Percentiles rank a stretch among this genome's conserved stretches.
Conservation (phyloP, 2,329 filamentous ascomycete genomes). For the Exophiala bonariae region DNA sequence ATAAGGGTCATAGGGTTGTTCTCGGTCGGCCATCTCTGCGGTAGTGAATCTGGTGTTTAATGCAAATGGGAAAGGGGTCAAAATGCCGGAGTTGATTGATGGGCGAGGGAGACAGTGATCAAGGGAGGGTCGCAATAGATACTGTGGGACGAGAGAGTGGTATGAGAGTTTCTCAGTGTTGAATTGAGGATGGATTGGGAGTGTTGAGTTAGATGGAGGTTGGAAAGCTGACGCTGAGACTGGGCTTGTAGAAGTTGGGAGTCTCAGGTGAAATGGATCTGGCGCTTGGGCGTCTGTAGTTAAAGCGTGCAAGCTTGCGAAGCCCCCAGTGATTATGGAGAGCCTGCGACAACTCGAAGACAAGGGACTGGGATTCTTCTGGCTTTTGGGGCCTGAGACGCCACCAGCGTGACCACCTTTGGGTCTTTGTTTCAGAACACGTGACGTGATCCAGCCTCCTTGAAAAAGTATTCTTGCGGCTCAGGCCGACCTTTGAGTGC, state of each 20-base stretch:
- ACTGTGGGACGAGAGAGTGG: neutral
- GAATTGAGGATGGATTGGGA: slow-evolving; percentile 11
- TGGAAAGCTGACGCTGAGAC: slow-evolving; percentile 23
- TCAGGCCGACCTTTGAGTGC: too few species aligned
- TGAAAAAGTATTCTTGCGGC: too few species aligned
- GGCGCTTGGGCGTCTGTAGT: slow-evolving; percentile 12
- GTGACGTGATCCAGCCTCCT: slow-evolving; percentile 1
- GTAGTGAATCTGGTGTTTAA: too few species aligned
- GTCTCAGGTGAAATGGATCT: slow-evolving; percentile 10
- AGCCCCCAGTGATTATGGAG: slow-evolving; percentile 4
- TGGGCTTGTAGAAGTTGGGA: slow-evolving; percentile 14
- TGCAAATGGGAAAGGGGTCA: too few species aligned
- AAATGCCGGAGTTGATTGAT: too few species aligned
- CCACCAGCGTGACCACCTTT: too few species aligned
- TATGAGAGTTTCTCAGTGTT: neutral
- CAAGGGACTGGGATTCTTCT: too few species aligned
- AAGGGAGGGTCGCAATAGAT: neutral
- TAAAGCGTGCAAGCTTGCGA: slow-evolving; percentile 11
- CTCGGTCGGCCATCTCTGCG: slow-evolving; percentile 55
- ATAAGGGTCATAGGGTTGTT: slow-evolving; percentile 82
- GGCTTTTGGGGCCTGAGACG: slow-evolving; percentile 2
- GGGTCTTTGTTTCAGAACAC: slow-evolving; percentile 4
- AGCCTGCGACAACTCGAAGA: too few species aligned
- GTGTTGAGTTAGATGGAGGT: slow-evolving; percentile 17
- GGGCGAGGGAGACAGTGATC: neutral